phyloP scores from a whole-genome alignment of 1,284 basidiomycete genomes.

The Ustilago bromivora region DNA sequence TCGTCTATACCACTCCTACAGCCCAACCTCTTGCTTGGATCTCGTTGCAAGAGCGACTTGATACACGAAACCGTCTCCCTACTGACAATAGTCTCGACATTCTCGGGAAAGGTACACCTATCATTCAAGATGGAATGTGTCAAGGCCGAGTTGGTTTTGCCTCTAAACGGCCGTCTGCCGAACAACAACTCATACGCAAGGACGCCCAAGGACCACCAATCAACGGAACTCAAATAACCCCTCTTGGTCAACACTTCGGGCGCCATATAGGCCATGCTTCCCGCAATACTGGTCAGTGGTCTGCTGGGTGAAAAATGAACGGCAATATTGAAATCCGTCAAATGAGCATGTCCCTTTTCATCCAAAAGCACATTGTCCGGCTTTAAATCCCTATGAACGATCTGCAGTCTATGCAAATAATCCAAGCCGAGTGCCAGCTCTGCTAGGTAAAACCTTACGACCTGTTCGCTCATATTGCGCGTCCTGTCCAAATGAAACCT shows the following conservation, averaged over 20 bases:
- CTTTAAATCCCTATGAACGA: conserved; percentile 86
- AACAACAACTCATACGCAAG: conserved; percentile 64
- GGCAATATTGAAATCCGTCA: conserved; percentile 98
- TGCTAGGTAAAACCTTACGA: conserved; percentile 88
- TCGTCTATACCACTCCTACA: conserved; percentile 78
- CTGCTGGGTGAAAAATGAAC: conserved; percentile 92
- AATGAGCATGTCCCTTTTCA: conserved; percentile 89
- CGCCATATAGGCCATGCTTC: conserved; percentile 95
- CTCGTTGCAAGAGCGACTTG: conserved; percentile 79
- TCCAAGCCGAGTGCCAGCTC: conserved; percentile 86
- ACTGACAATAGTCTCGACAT: conserved; percentile 59
- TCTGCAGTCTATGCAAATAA: conserved; percentile 89
- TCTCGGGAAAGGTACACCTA: conserved; percentile 61
- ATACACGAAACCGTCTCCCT: conserved; percentile 58
- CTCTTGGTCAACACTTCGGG: conserved; percentile 65
- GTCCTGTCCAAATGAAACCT: conserved; percentile 90
- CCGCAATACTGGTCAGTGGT: conserved; percentile 84
- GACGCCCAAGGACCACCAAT: conserved; percentile 66
- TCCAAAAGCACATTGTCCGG: conserved; percentile 97
- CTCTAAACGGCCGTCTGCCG: conserved; percentile 61
- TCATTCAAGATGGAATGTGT: conserved; percentile 65
- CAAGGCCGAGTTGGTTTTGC: conserved; percentile 64
- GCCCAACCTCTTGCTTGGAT: conserved; percentile 82
- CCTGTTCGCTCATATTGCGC: conserved; percentile 80
- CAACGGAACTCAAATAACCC: conserved; percentile 61